phyloP scores from a whole-genome alignment of 495 filamentous ascomycete species.

The Thermothielavioides terrestris region DNA sequence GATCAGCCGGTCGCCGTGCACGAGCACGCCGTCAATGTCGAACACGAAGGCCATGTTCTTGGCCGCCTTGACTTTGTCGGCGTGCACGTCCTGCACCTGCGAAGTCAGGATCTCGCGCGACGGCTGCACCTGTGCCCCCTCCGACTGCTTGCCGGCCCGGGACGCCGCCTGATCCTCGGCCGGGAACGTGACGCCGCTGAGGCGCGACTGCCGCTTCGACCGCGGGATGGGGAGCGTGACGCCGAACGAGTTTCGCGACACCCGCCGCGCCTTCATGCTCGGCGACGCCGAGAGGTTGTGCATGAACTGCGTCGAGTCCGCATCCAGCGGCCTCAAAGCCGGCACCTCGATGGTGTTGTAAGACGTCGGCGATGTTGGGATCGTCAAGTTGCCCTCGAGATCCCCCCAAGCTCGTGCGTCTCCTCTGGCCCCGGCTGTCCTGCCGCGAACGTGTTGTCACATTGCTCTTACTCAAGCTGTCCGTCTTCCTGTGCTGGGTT shows the following conservation, averaged over 20 bases:
- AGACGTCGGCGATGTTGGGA: conserved; percentile 17
- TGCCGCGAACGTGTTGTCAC: conserved; percentile 16
- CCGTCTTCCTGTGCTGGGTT: conserved; percentile 8
- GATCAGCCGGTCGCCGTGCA: conserved; percentile 56
- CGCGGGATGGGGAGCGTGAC: conserved; percentile 67
- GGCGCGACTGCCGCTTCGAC: conserved; percentile 59
- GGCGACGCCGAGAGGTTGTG: conserved; percentile 61
- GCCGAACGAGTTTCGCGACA: conserved; percentile 74
- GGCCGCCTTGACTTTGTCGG: conserved; percentile 54
- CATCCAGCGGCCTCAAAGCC: conserved; percentile 58
- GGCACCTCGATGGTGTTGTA: conserved; percentile 60
- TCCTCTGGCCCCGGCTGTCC: conserved; percentile 1
- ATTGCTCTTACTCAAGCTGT: conserved; percentile 4
- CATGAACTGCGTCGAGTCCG: conserved; percentile 63
- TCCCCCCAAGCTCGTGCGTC: conserved; percentile 9
- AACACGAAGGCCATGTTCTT: conserved; percentile 64
- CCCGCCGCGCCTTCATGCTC: conserved; percentile 56
- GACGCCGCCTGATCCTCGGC: conserved; percentile 31
- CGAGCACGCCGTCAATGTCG: conserved; percentile 59
- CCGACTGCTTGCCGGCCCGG: conserved; percentile 26
- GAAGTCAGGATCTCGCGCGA: conserved; percentile 63
- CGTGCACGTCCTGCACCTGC: conserved; percentile 62
- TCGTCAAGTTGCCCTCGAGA: conserved; percentile 11
- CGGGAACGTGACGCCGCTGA: conserved; percentile 43
- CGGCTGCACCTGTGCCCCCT: conserved; percentile 41